phyloP scores from a whole-genome alignment of 169 alveolate species.

The Haemoproteus tartakovskyi region DNA sequence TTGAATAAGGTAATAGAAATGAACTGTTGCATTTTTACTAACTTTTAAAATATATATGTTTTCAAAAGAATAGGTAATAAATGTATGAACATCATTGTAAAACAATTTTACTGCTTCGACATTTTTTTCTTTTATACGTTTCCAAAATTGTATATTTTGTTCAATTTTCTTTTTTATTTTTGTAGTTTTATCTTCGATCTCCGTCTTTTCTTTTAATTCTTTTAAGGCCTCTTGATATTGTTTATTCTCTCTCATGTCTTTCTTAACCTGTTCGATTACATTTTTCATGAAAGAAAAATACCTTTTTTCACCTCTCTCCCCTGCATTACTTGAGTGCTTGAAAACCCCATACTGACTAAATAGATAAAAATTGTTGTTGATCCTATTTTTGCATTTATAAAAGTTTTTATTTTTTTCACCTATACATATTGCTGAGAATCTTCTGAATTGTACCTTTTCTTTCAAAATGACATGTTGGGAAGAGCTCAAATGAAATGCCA shows the following conservation, averaged over 20 bases:
- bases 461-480: too few relatives aligned
- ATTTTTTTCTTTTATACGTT: conserved; percentile 53
- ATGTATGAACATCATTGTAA: conserved; percentile 25
- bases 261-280: conserved; percentile 77
- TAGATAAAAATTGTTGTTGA: too few relatives aligned
- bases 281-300: conserved; percentile 76
- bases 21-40: conserved; percentile 16
- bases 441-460: too few relatives aligned
- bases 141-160: conserved; percentile 57
- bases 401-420: too few relatives aligned
- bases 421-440: too few relatives aligned
- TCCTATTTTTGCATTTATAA: too few relatives aligned
- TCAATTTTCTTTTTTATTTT: conserved; percentile 67
- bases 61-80: conserved; percentile 24
- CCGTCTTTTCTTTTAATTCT: conserved; percentile 67
- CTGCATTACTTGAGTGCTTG: too few relatives aligned
- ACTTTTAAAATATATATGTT: conserved; percentile 1
- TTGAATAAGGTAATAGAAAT: conserved; percentile 2
- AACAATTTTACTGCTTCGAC: conserved; percentile 38
- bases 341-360: too few relatives aligned
- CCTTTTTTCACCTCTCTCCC: too few relatives aligned
- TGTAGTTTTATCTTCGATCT: conserved; percentile 63
- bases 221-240: conserved; percentile 79
- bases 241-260: conserved; percentile 78
- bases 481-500: too few relatives aligned